Evolutionary conservation across 2,329 filamentous ascomycete species (phyloP), one percentile per base, ranked within the genome.

Genomic region (Eurotiales sp.): DNA sequence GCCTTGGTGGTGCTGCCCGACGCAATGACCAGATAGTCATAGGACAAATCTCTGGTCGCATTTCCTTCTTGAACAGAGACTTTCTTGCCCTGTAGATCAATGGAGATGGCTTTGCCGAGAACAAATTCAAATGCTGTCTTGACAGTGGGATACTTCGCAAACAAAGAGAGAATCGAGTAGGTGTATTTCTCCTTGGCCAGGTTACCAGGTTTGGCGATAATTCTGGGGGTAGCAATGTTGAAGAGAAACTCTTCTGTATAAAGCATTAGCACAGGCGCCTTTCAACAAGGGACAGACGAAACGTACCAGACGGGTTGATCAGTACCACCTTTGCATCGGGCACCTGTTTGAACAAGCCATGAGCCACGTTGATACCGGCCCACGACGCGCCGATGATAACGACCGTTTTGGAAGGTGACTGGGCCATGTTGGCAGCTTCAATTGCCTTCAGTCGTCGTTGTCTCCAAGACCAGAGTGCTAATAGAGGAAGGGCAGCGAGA

Each of bases 1-100:
- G 51, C 39, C 37, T 44, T 46, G 71, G 76, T 74, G 14, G 55
- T 66, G 17, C 72, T 72, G 10, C 78, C 78, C 2, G 77, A 78
- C 11, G 77, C 76, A 43, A 80, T 72, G 53, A 81, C 64, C 2
- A 81, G 65, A 11, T 74, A 74, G 57, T 79, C 71, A 61, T 79
- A 81, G 7, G 64, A 53, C 12, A 47, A 17, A n/a, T 47, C 34
- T 47, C 19, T 47, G 39, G 40, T n/a, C 7, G 37, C 27, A 22
- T 14, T 14, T 17, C 14, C 15, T 27, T 48, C 39, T 14, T 19
- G n/a, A 49, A 64, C 64, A 55, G 65, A 64, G 8, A 81, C 66
- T 8, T 61, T 73, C 17, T 74, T 70, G 23, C 58, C 59, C 2
- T 65, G 56, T 7, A 69, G 65, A 47, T 79, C 69, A 14, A 80